Percentiles rank a stretch among this genome's conserved stretches.
Conservation (phyloP, 768 basidiomycete species). For the Boletus reticulatus region DNA sequence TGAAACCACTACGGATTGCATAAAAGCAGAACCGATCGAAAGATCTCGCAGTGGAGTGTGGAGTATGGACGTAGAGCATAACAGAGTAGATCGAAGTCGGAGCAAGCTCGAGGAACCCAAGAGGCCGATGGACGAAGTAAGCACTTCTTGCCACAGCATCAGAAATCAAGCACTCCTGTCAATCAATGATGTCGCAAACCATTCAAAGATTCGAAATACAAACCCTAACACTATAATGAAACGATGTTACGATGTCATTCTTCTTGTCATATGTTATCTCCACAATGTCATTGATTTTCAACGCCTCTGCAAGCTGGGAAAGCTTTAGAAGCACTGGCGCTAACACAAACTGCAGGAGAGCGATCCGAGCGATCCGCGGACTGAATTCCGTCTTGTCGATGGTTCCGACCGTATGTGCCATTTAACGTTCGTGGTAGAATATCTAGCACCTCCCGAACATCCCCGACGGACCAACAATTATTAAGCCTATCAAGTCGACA, state of each 20-base stretch:
- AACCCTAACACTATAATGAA: no score
- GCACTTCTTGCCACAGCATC: neutral
- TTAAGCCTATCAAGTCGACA: neutral
- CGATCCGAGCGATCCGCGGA: no score
- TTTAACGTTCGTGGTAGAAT: neutral
- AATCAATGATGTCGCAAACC: neutral
- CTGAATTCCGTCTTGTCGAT: neutral
- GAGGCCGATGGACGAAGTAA: neutral
- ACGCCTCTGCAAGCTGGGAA: no score
- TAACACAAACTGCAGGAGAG: no score
- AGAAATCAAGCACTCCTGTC: neutral
- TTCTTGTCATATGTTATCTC: no score
- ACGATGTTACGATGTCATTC: no score
- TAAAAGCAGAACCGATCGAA: neutral
- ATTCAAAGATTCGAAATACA: neutral
- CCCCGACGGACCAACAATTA: neutral
- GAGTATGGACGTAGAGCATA: neutral
- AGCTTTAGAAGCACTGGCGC: no score
- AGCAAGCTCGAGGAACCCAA: neutral
- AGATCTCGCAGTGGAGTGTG: neutral
- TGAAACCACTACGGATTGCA: neutral
- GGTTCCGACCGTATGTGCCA: constrained; percentile 5
- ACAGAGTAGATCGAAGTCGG: neutral
- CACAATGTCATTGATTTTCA: no score
- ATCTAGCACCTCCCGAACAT: neutral